Conservation (phyloP, 768 basidiomycete genomes). For the Pulveroboletus sp. region DNA sequence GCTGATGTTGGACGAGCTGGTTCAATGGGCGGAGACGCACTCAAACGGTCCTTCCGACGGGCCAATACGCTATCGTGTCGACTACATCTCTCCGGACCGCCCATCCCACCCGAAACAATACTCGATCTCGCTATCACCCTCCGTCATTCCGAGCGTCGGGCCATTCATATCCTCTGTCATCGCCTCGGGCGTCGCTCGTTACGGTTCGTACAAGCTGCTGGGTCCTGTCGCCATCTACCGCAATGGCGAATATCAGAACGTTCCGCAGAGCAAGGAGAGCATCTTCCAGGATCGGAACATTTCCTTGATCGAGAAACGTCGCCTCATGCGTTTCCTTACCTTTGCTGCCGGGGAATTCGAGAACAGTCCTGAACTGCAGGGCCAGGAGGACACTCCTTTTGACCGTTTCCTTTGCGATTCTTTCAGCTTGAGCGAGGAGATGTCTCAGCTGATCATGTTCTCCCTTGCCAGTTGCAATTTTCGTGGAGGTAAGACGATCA, state of each 20-base stretch:
- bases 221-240: constrained; percentile 64
- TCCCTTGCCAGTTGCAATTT: constrained; percentile 71
- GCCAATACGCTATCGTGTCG: constrained; percentile 21
- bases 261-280: constrained; percentile 89
- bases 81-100: constrained; percentile 41
- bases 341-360: constrained; percentile 80
- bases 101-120: constrained; percentile 68
- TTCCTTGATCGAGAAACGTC: constrained; percentile 76
- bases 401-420: constrained; percentile 55
- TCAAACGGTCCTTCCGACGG: constrained; percentile 16
- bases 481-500: constrained; percentile 44
- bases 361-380: constrained; percentile 51
- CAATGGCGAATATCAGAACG: constrained; percentile 47
- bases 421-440: constrained; percentile 59
- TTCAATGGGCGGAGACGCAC: constrained; percentile 56
- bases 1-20: constrained; percentile 75
- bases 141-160: constrained; percentile 76
- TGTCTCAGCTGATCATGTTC: constrained; percentile 63
- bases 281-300: constrained; percentile 84
- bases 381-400: constrained; percentile 55
- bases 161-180: constrained; percentile 76
- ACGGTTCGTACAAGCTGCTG: constrained; percentile 86
- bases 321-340: constrained; percentile 87
- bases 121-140: constrained; percentile 79
- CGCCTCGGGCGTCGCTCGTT: constrained; percentile 79